These are phyloP conservation scores for Schizophyllum commune DNA, from an alignment of 1,284 basidiomycete genomes.

Conservation along the genomic window DNA sequence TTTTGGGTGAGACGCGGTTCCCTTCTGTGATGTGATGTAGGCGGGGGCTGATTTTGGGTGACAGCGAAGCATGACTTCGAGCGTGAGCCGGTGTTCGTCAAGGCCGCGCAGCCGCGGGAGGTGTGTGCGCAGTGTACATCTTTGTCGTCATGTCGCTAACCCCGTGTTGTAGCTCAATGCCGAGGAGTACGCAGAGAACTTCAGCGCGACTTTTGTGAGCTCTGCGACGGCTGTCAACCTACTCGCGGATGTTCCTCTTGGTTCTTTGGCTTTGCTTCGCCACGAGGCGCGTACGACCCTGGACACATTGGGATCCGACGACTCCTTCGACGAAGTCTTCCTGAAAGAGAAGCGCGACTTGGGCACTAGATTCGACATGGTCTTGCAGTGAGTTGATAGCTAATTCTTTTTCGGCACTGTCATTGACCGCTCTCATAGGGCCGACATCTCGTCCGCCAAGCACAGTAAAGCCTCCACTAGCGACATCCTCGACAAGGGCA, in stretches of 20 bases:
- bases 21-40: background rate
- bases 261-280: slow-evolving; percentile 68
- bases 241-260: slow-evolving; percentile 66
- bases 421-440: slow-evolving; percentile 29
- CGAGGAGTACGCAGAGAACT: slow-evolving; percentile 43
- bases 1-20: slow-evolving; percentile 47
- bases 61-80: slow-evolving; percentile 68
- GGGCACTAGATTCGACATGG: slow-evolving; percentile 55
- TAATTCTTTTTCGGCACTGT: background rate
- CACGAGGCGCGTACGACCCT: slow-evolving; percentile 73
- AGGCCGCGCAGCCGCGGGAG: slow-evolving; percentile 38
- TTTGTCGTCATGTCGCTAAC: too few relatives aligned
- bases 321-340: slow-evolving; percentile 74
- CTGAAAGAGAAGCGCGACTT: slow-evolving; percentile 61
- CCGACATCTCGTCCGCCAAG: slow-evolving; percentile 52
- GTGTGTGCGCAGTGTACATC: too few relatives aligned
- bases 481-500: slow-evolving; percentile 53
- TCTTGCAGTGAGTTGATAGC: slow-evolving; percentile 41
- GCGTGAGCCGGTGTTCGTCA: slow-evolving; percentile 60
- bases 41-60: background rate
- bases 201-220: slow-evolving; percentile 70
- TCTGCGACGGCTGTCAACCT: slow-evolving; percentile 76
- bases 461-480: slow-evolving; percentile 36
- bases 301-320: slow-evolving; percentile 49
- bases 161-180: slow-evolving; percentile 44